phyloP scores from a whole-genome alignment of 257 asterid genomes.

The Vinca minor region DNA sequence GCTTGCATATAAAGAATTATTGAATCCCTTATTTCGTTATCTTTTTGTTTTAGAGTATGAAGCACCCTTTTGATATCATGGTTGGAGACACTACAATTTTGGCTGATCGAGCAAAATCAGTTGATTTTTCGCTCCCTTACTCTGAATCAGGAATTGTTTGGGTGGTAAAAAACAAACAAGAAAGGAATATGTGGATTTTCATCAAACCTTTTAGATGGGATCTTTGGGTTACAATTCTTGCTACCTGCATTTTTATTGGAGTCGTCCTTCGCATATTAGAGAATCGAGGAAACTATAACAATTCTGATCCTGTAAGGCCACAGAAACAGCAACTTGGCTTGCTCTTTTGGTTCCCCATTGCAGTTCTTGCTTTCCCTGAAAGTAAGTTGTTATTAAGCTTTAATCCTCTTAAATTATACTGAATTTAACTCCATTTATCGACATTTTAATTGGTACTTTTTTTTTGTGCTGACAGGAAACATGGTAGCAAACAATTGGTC shows the following conservation, averaged over 20 bases:
- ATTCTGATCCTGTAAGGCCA: constrained; percentile 14
- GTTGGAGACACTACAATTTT: constrained; percentile 51
- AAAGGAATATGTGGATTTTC: constrained; percentile 48
- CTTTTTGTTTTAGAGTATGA: background rate
- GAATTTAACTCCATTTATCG: no score
- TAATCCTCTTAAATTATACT: no score
- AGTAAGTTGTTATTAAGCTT: constrained; percentile 25
- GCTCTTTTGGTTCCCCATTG: constrained; percentile 36
- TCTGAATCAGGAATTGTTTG: constrained; percentile 48
- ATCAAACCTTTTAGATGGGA: constrained; percentile 38
- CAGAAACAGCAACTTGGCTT: constrained; percentile 16
- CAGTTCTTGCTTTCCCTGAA: constrained; percentile 53
- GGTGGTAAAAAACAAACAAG: constrained; percentile 35
- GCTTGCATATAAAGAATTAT: background rate
- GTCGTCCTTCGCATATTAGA: constrained; percentile 29
- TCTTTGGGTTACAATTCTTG: constrained; percentile 36
- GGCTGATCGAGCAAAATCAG: constrained; percentile 34
- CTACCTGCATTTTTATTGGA: constrained; percentile 27
- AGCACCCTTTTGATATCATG: constrained; percentile 36
- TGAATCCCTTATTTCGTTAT: background rate
- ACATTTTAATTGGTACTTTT: background rate
- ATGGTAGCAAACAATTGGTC: constrained; percentile 51
- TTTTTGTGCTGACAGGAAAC: constrained; percentile 25
- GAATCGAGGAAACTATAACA: background rate
- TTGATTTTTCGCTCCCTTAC: constrained; percentile 48